phyloP scores from a whole-genome alignment of 371 early-diverging fungal species.

The Rhizomucor pusillus region DNA sequence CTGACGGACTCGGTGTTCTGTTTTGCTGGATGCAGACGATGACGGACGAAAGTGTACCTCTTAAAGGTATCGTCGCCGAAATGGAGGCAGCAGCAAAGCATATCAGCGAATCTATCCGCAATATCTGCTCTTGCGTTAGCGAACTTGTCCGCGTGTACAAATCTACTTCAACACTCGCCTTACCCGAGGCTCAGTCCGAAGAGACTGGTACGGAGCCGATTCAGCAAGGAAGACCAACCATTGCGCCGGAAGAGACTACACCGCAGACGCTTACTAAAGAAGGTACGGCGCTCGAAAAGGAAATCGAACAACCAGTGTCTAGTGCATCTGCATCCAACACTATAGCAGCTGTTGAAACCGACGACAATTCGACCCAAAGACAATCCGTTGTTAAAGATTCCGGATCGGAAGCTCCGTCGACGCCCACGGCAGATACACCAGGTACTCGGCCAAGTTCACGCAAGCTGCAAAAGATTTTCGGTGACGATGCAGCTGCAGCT shows the following conservation, averaged over 20 bases:
- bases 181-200: neutral
- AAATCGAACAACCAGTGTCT: too few relatives aligned
- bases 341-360: too few relatives aligned
- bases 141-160: conserved; percentile 18
- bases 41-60: conserved; percentile 42
- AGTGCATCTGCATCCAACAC: too few relatives aligned
- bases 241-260: too few relatives aligned
- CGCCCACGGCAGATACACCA: neutral
- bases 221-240: too few relatives aligned
- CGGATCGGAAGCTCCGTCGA: too few relatives aligned
- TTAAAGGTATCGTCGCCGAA: conserved; percentile 10
- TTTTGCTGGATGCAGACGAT: conserved; percentile 64
- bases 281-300: too few relatives aligned
- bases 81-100: conserved; percentile 20
- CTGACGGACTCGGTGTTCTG: conserved; percentile 64
- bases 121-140: conserved; percentile 22
- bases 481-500: conserved; percentile 46
- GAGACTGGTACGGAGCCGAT: too few relatives aligned
- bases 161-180: neutral
- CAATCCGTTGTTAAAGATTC: too few relatives aligned
- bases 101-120: conserved; percentile 22
- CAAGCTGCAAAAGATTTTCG: conserved; percentile 66
- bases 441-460: neutral
- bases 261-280: too few relatives aligned
- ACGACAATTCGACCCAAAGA: too few relatives aligned